These are phyloP conservation scores for Colletotrichum chrysophilum DNA, from an alignment of 2,329 filamentous ascomycete genomes.

Conservation along the genomic window DNA sequence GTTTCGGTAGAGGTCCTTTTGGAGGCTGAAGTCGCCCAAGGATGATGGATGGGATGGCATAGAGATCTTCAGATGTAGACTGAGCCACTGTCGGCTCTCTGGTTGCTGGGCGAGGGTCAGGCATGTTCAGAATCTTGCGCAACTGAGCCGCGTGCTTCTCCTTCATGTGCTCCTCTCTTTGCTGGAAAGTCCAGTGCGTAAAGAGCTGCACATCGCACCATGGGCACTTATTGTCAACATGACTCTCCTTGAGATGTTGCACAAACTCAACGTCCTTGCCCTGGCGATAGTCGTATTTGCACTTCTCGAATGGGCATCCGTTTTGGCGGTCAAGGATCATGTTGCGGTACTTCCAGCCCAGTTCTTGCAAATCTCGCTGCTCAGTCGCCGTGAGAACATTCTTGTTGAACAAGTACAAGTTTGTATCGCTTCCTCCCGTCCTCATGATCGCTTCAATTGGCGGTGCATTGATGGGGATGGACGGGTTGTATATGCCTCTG, in stretches of 20 bases:
- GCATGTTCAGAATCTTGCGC: background rate
- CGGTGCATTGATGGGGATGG: constrained; percentile 39
- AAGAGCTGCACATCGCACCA: constrained; percentile 39
- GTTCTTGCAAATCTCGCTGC: constrained; percentile 38
- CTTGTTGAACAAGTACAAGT: constrained; percentile 40
- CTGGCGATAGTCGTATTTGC: constrained; percentile 36
- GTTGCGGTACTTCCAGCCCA: constrained; percentile 37
- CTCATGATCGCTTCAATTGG: constrained; percentile 40
- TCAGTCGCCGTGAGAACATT: constrained; percentile 46
- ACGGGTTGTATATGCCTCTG: constrained; percentile 29
- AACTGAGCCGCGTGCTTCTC: constrained; percentile 31
- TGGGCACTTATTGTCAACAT: constrained; percentile 37
- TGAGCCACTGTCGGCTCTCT: background rate
- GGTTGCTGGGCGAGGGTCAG: background rate
- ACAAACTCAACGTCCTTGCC: constrained; percentile 34
- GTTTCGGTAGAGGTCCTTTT: constrained; percentile 1
- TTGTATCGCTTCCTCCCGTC: constrained; percentile 27
- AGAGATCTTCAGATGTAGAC: background rate
- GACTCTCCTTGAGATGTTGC: constrained; percentile 38
- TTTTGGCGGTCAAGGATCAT: constrained; percentile 37
- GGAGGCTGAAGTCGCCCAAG: background rate
- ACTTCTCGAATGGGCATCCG: constrained; percentile 44
- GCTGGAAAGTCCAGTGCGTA: constrained; percentile 30
- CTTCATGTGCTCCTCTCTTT: constrained; percentile 32
- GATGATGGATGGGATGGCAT: background rate